Percentiles rank a stretch among this genome's conserved stretches.
Evolutionary conservation across 108 stramenopile species (phyloP).

Genomic region (Thalassiosira profunda): DNA sequence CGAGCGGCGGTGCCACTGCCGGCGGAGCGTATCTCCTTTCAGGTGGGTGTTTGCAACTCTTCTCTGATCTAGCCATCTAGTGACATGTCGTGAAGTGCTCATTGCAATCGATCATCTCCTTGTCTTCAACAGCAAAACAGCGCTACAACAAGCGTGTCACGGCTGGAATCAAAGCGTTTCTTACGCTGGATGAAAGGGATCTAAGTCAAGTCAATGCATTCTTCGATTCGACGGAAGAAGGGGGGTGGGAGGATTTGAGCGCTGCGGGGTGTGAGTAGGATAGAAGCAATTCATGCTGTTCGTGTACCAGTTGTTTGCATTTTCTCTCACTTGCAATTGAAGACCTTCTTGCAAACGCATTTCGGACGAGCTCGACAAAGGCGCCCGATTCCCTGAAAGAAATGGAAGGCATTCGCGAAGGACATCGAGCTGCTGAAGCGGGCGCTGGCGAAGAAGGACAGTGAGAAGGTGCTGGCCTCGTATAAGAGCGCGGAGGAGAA

Average conservation of each 20-base stretch:
- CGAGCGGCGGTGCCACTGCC: conserved; percentile 87
- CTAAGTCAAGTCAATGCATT: conserved; percentile 55
- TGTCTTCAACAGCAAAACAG: conserved; percentile 69
- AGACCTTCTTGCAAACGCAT: conserved; percentile 79
- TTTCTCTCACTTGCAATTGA: no score
- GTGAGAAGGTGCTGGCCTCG: conserved; percentile 43
- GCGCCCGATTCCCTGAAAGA: conserved; percentile 73
- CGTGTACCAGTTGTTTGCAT: no score
- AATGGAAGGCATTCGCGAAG: conserved; percentile 84
- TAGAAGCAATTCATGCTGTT: no score
- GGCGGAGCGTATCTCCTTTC: conserved; percentile 86
- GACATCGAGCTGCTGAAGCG: conserved; percentile 67
- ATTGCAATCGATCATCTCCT: neutral
- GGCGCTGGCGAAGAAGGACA: conserved; percentile 67
- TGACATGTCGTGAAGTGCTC: neutral
- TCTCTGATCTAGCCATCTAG: no score
- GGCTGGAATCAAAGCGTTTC: conserved; percentile 63
- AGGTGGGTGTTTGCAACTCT: conserved; percentile 6
- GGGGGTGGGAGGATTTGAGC: conserved; percentile 80
- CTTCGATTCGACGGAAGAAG: conserved; percentile 65
- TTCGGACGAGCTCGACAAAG: conserved; percentile 66
- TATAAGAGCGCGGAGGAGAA: conserved; percentile 57
- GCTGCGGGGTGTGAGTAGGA: conserved; percentile 71
- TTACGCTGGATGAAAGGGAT: conserved; percentile 56
- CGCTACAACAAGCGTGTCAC: conserved; percentile 88